Evolutionary conservation across 208 protist genomes (phyloP), one percentile per base, ranked within the genome.

Genomic region (Wallacemonas sp.): DNA sequence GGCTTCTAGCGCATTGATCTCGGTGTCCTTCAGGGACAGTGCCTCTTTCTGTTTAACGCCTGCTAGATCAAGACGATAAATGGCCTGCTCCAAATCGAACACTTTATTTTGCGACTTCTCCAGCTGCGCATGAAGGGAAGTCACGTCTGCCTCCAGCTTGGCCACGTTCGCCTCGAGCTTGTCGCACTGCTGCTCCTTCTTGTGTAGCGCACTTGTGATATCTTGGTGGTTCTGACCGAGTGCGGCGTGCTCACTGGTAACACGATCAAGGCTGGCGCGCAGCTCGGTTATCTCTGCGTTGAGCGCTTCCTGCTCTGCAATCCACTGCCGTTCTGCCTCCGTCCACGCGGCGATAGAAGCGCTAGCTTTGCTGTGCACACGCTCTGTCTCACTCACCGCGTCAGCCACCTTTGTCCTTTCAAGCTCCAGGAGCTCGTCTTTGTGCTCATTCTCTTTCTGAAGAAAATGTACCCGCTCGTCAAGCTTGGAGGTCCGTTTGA

Each of bases 301-400:
- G 22, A 94, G 58, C 1, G 30, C 33, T 32, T 74, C 46, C 30
- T 92, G 82, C 68, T 92, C 85, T 17, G 53, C 37, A 17, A 86
- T 78, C 89, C 89, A 94, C 41, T 87, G 83, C 10, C 76, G 79
- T 34, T 94, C 89, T 9, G 89, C 89, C 4, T 77, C 74, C 17
- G 75, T 79, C 89, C 89, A 94, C 22, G 78, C 78, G 0, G 74
- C 76, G 55, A 94, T 94, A 6, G 85, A 83, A 3, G 76, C 60
- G 27, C 85, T 83, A 0, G 85, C 89, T 39, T 92, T 81, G 33
- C 53, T 68, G 10, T 85, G 80, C 54, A 94, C 66, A 50, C 87
- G 78, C 17, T 94, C 85, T 10, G 71, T 78, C 52, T 94, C 85
- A 12, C 42, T 70, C 15, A 77, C 66, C 9, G 81, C 73, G 6